phyloP scores from a whole-genome alignment of 192 early-diverging fungal genomes.

The Chytriomyces sp. region DNA sequence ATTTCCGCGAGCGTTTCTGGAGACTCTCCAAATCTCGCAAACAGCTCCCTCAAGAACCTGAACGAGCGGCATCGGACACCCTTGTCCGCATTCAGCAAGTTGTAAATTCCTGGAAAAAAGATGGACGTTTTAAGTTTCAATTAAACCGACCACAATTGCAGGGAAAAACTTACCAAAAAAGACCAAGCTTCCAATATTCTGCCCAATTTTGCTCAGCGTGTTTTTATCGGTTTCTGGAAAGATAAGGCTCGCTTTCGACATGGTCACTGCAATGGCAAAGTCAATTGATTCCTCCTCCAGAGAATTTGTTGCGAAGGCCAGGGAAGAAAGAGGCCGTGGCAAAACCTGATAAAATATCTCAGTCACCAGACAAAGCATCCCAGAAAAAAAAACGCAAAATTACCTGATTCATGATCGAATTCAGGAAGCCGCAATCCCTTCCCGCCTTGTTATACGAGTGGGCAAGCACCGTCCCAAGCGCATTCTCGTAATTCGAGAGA shows the following conservation, averaged over 20 bases:
- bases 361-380: neutral
- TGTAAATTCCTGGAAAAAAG: constrained; percentile 43
- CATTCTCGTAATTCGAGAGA: constrained; percentile 53
- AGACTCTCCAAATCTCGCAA: constrained; percentile 43
- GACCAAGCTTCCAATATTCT: constrained; percentile 52
- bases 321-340: constrained; percentile 22
- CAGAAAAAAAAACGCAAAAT: constrained; percentile 1
- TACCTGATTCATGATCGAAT: constrained; percentile 37
- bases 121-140: neutral
- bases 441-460: constrained; percentile 43
- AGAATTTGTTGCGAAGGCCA: constrained; percentile 23
- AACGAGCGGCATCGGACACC: constrained; percentile 42
- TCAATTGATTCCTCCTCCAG: constrained; percentile 33
- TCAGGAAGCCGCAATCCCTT: constrained; percentile 36
- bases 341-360: constrained; percentile 8
- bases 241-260: constrained; percentile 18
- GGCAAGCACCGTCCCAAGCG: constrained; percentile 52
- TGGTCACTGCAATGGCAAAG: constrained; percentile 24
- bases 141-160: neutral
- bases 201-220: constrained; percentile 40
- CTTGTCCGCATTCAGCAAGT: constrained; percentile 46
- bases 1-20: constrained; percentile 20
- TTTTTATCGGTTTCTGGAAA: constrained; percentile 43
- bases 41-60: constrained; percentile 51
- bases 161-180: constrained; percentile 45